Base-by-base conservation (phyloP, 2,329 filamentous ascomycete genomes). In the Tolypocladium tropicale region DNA sequence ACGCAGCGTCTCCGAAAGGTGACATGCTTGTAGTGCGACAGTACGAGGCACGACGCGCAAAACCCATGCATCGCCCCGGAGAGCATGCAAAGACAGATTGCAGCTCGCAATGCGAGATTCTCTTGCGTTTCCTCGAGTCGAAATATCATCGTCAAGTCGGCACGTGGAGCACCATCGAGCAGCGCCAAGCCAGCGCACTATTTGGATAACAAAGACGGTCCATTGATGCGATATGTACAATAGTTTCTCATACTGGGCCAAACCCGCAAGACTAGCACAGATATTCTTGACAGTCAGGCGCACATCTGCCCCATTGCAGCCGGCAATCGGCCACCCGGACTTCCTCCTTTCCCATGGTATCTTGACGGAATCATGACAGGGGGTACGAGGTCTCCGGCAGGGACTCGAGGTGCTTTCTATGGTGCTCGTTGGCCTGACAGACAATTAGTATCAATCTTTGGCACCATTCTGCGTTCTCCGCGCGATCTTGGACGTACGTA, bases 361-460 rank as follows among this genome's bases (percentile, higher is more conserved):
- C 32, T 25, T 18, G 30, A 50, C 54, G 39, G 23, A 14, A 52
- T 73, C 68, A 79, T 70, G 75, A 80, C 56, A 97, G 81, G 41
- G 93, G 93, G 72, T 94, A 95, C 60, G 89, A 85, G 21, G 89
- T 91, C 62, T 83, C 76, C 33, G 90, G 87, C 18, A 93, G 81
- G 56, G 92, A 86, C 76, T 96, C 83, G 63, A 97, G 84, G 71
- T 91, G 83, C 70, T 86, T 80, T 70, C 90, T 83, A 79, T 96
- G 84, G 68, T 95, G 88, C 72, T 95, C 90, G 70, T 96, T 84
- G 60, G 93, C 93, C 93, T 97, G 59, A 43, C 43, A 4, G 14
- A 9, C 18, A 41, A 55, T 62, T 30, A 63, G 64, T 52, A 54
- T 51, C 12, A 0, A 7, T 43, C 6, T 2, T 37, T 7, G 30